Evolutionary conservation across 176 grass and related monocot species (phyloP).

Genomic region (Rhynchospora breviuscula): DNA sequence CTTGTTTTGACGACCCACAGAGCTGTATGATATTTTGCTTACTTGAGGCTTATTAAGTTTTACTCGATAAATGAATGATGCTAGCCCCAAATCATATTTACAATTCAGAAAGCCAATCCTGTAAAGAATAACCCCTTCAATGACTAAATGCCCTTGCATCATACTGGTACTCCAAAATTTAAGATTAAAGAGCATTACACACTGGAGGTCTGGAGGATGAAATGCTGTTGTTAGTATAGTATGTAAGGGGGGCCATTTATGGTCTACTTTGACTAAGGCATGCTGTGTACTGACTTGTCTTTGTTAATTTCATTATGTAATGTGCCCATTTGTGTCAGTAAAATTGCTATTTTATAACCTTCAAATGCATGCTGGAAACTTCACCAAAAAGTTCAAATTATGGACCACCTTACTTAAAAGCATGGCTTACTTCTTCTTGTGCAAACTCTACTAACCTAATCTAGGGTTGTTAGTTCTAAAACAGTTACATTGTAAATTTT

Average conservation of each 20-base stretch:
- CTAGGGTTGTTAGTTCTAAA: not conserved
- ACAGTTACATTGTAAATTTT: not conserved
- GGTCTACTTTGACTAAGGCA: not conserved
- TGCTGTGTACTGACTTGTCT: not conserved
- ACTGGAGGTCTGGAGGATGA: not conserved
- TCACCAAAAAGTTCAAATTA: not conserved
- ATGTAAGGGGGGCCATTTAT: not conserved
- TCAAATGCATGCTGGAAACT: not conserved
- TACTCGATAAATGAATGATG: not conserved
- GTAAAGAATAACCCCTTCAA: not conserved
- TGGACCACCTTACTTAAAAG: not conserved
- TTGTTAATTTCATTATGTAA: not conserved
- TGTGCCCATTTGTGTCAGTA: not conserved
- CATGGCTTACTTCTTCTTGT: not conserved
- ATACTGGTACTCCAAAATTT: not conserved
- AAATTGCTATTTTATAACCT: not conserved
- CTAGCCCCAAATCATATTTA: not conserved
- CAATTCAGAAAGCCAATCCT: not conserved
- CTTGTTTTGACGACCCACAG: slow-evolving; percentile 83
- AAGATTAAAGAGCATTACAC: not conserved
- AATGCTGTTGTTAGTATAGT: not conserved
- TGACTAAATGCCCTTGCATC: not conserved
- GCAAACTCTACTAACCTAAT: not conserved
- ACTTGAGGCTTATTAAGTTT: slow-evolving; percentile 7
- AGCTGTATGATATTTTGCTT: slow-evolving; percentile 89